phyloP scores from a whole-genome alignment of 352 stramenopile species.

The Phytophthora lateralis region DNA sequence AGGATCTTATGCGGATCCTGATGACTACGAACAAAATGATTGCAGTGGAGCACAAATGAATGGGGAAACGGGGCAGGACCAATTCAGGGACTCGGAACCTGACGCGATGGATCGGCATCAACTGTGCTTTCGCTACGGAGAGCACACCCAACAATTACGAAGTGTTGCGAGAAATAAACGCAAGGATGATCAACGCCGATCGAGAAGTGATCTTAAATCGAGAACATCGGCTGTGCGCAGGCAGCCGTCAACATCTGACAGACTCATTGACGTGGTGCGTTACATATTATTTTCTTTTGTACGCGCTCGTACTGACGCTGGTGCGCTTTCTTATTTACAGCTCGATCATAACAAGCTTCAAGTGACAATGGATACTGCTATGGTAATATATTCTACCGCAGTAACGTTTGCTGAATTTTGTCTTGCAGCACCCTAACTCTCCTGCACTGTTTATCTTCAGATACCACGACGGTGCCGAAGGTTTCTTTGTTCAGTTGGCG shows the following conservation, averaged over 20 bases:
- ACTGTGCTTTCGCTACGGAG: slow-evolving; percentile 17
- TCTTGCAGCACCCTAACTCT: slow-evolving; percentile 8
- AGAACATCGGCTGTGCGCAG: slow-evolving; percentile 8
- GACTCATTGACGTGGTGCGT: slow-evolving; percentile 28
- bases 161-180: slow-evolving; percentile 4
- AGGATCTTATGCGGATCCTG: neutral
- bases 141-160: slow-evolving; percentile 3
- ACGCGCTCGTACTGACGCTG: slow-evolving; percentile 6
- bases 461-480: slow-evolving; percentile 65
- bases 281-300: neutral
- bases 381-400: slow-evolving; percentile 19
- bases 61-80: neutral
- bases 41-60: slow-evolving; percentile 2
- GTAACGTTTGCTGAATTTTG: neutral
- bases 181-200: slow-evolving; percentile 4
- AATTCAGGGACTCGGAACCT: slow-evolving; percentile 8
- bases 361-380: slow-evolving; percentile 32
- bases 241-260: slow-evolving; percentile 11
- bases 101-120: slow-evolving; percentile 9
- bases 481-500: slow-evolving; percentile 71
- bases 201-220: slow-evolving; percentile 4
- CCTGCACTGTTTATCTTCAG: slow-evolving; percentile 24
- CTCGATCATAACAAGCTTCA: slow-evolving; percentile 30
- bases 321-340: slow-evolving; percentile 14
- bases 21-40: slow-evolving; percentile 8